These are phyloP conservation scores for Raphanus raphanistrum DNA, from an alignment of 345 rosid species.

Conservation along the genomic window DNA sequence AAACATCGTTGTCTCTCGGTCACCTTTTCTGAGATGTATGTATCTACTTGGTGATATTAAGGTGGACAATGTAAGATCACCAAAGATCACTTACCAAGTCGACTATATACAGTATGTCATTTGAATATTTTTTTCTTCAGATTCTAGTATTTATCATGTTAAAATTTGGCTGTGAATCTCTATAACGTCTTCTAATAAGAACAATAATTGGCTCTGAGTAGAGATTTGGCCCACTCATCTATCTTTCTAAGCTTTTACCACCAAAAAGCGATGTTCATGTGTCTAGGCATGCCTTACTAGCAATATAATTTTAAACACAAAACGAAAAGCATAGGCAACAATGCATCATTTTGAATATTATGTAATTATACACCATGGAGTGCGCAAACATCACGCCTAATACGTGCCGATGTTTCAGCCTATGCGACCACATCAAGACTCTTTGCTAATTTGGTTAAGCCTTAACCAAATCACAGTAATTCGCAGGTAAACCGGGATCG, in stretches of 20 bases:
- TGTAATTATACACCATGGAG: slow-evolving; percentile 8
- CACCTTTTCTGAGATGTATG: background rate
- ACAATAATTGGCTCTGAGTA: background rate
- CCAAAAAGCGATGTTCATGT: background rate
- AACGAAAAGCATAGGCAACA: slow-evolving; percentile 20
- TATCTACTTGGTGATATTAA: background rate
- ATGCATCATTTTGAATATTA: slow-evolving; percentile 6
- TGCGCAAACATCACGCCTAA: slow-evolving; percentile 25
- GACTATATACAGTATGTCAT: too few relatives aligned
- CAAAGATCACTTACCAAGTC: background rate
- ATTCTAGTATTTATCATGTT: background rate
- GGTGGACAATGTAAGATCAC: background rate
- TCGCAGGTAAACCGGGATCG: background rate
- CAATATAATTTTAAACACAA: background rate
- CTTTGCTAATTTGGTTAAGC: background rate
- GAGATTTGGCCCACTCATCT: background rate
- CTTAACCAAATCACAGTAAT: background rate
- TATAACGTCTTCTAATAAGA: background rate
- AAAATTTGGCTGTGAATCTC: background rate
- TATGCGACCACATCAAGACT: background rate
- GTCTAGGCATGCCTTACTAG: background rate
- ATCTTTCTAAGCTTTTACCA: background rate
- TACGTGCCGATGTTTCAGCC: slow-evolving; percentile 12
- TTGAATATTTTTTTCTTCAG: background rate
- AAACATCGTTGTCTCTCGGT: slow-evolving; percentile 9